A percentile compares a stretch with the other conserved stretches of the same genome.
phyloP scores from a whole-genome alignment of 2,329 filamentous ascomycete genomes.

The Hymenoscyphus infarciens region DNA sequence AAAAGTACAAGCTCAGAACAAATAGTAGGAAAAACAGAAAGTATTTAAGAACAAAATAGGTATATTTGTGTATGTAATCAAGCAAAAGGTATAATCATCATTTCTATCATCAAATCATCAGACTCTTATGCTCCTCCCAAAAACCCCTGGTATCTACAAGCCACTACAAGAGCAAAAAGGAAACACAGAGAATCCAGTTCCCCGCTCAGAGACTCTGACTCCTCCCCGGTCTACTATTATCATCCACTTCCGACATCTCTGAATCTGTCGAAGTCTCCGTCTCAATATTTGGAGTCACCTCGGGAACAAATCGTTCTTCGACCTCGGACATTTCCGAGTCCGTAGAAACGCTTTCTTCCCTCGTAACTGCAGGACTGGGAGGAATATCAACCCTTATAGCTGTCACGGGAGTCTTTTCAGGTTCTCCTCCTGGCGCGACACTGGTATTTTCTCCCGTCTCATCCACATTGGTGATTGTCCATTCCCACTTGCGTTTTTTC shows the following conservation, averaged over 20 bases:
- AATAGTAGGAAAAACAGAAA: neutral
- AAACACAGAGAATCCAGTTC: neutral
- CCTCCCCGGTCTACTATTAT: constrained; percentile 6
- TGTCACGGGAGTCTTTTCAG: constrained; percentile 29
- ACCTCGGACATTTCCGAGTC: constrained; percentile 20
- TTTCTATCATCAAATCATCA: neutral
- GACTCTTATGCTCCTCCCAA: neutral
- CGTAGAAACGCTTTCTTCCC: constrained; percentile 17
- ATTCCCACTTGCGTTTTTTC: constrained; percentile 62
- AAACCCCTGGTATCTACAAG: neutral
- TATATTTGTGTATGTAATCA: neutral
- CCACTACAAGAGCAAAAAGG: neutral
- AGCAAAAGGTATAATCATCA: constrained; percentile 1
- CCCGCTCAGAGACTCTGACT: constrained; percentile 5
- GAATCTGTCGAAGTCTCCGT: constrained; percentile 17
- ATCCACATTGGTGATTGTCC: constrained; percentile 49
- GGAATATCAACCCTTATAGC: constrained; percentile 10
- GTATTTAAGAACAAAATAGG: neutral
- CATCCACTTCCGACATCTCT: constrained; percentile 20
- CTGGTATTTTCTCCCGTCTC: constrained; percentile 42
- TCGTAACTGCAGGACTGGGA: constrained; percentile 16
- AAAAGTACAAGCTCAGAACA: too few species aligned
- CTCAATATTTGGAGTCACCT: neutral
- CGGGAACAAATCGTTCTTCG: constrained; percentile 19
- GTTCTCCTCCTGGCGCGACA: constrained; percentile 33